A percentile compares a stretch with the other conserved stretches of the same genome.
phyloP scores from a whole-genome alignment of 257 asterid species.

The Jaltomata sinuosa region DNA sequence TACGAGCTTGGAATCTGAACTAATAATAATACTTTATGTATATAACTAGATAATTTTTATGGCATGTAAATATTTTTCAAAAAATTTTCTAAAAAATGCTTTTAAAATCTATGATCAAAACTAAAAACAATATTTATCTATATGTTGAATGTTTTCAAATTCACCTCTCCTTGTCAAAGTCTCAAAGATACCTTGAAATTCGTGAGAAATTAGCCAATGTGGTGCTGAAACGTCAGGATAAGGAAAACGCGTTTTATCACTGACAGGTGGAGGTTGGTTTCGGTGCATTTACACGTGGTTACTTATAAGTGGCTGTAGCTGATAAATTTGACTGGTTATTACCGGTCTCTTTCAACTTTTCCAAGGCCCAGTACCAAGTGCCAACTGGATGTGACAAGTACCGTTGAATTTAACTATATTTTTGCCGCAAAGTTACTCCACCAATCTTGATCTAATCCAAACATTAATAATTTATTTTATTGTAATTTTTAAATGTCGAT shows the following conservation, averaged over 20 bases:
- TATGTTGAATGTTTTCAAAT: too few relatives aligned
- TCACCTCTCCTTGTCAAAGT: neutral
- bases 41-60: too few relatives aligned
- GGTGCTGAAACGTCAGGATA: neutral
- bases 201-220: neutral
- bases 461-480: neutral
- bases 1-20: too few relatives aligned
- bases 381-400: neutral
- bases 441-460: neutral
- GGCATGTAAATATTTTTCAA: too few relatives aligned
- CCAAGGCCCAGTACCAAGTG: neutral
- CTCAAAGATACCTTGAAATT: neutral
- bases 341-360: slow-evolving; percentile 8
- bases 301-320: neutral
- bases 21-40: too few relatives aligned
- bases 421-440: neutral
- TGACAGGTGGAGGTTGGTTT: slow-evolving; percentile 14
- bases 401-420: neutral
- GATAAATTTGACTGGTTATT: slow-evolving; percentile 11
- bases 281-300: slow-evolving; percentile 4
- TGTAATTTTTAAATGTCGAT: neutral
- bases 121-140: too few relatives aligned
- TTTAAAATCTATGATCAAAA: too few relatives aligned
- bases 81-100: too few relatives aligned
- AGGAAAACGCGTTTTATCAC: neutral